Conservation (phyloP, 2,329 filamentous ascomycete genomes). For the Alternaria sp. region DNA sequence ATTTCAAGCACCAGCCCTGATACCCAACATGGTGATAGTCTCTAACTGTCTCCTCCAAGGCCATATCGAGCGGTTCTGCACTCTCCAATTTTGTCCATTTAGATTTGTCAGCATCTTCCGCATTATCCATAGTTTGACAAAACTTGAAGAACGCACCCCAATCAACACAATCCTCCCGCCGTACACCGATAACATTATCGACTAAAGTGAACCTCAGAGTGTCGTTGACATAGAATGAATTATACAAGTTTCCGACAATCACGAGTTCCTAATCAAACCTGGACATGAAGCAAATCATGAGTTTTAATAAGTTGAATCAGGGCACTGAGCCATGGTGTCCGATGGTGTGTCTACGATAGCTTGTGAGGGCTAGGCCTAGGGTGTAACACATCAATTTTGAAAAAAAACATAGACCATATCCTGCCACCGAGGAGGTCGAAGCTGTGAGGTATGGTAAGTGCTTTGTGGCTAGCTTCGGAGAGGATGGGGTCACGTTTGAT, state of each 20-base stretch:
- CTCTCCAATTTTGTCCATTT: neutral
- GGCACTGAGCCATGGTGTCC: neutral
- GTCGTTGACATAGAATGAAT: neutral
- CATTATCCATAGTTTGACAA: conserved; percentile 5
- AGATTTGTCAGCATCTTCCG: conserved; percentile 8
- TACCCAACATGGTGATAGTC: neutral
- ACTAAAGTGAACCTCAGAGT: neutral
- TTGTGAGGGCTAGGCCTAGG: neutral
- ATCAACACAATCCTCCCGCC: conserved; percentile 8
- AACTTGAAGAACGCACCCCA: conserved; percentile 11
- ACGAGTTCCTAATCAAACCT: neutral
- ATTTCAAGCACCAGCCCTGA: neutral
- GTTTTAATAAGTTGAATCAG: neutral
- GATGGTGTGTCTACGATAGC: neutral
- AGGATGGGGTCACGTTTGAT: conserved; percentile 20
- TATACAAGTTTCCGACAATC: neutral
- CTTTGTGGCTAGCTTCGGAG: conserved; percentile 23
- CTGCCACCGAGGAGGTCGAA: neutral
- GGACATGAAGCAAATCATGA: neutral
- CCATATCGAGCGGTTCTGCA: neutral
- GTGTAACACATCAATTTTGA: neutral
- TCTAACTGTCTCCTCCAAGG: neutral
- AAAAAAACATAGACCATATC: neutral
- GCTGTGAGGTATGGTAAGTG: conserved; percentile 26
- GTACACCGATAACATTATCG: conserved; percentile 15